phyloP scores from a whole-genome alignment of 2,329 filamentous ascomycete species.

The Aspergillus bombycis region DNA sequence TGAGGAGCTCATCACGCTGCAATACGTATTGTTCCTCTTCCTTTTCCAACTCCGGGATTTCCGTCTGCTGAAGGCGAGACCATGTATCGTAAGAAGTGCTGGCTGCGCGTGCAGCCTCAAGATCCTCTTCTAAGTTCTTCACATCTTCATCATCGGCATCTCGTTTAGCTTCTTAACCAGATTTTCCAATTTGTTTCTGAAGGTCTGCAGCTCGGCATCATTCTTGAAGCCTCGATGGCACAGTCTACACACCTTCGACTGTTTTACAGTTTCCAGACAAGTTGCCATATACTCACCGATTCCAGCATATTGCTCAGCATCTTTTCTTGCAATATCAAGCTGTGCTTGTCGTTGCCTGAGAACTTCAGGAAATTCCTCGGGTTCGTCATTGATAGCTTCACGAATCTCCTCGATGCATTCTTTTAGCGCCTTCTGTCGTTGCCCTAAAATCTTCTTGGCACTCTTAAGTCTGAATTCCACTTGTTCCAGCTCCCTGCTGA shows the following conservation, averaged over 20 bases:
- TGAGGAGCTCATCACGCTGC: constrained; percentile 63
- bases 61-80: constrained; percentile 65
- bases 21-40: constrained; percentile 65
- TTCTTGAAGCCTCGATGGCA: constrained; percentile 71
- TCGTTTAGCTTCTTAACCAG: constrained; percentile 55
- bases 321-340: constrained; percentile 59
- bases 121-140: constrained; percentile 62
- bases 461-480: constrained; percentile 73
- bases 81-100: constrained; percentile 74
- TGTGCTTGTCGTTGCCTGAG: constrained; percentile 55
- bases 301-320: constrained; percentile 68
- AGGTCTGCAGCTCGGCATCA: constrained; percentile 61
- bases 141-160: constrained; percentile 66
- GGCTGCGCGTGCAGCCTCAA: constrained; percentile 65
- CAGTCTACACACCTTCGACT: constrained; percentile 73
- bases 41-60: constrained; percentile 70
- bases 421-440: constrained; percentile 65
- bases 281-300: constrained; percentile 72
- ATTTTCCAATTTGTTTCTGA: constrained; percentile 68
- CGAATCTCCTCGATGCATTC: constrained; percentile 65
- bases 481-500: constrained; percentile 73
- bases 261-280: constrained; percentile 67
- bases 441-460: constrained; percentile 64
- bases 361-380: constrained; percentile 55
- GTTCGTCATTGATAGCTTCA: constrained; percentile 58